These are phyloP conservation scores for Croton laevigatus DNA, from an alignment of 441 rosid genomes.

Conservation along the genomic window DNA sequence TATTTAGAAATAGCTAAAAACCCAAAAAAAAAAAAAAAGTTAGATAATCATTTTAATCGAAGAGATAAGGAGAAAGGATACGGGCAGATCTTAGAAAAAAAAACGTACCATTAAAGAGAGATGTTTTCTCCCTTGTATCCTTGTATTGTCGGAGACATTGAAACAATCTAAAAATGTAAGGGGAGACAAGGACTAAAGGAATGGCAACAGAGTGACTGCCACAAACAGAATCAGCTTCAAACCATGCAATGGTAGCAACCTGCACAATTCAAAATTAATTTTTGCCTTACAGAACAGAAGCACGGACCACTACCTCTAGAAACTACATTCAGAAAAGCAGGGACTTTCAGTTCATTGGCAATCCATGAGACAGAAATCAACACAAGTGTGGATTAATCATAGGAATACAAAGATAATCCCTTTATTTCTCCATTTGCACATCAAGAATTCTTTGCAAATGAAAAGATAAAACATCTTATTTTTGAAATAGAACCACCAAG, in stretches of 20 bases:
- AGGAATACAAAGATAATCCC: not conserved
- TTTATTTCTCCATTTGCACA: not conserved
- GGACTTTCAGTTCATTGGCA: not conserved
- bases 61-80: not conserved
- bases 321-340: not conserved
- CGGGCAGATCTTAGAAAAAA: conserved; percentile 11
- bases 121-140: conserved; percentile 70
- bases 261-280: conserved; percentile 30
- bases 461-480: conserved; percentile 20
- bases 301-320: not conserved
- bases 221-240: conserved; percentile 98
- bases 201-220: conserved; percentile 93
- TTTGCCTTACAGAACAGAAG: conserved; percentile 10
- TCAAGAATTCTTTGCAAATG: conserved; percentile 3
- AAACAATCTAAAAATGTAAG: conserved; percentile 80
- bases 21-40: not conserved
- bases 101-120: conserved; percentile 73
- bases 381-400: conserved; percentile 5
- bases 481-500: conserved; percentile 5
- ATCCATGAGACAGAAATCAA: not conserved
- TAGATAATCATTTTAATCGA: not conserved
- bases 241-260: conserved; percentile 99
- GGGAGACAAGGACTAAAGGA: conserved; percentile 86
- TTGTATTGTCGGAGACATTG: conserved; percentile 95
- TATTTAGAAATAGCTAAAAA: not conserved